Percentiles rank a stretch among this genome's conserved stretches.
Conservation (phyloP, 345 rosid genomes). For the Salix arbutifolia region DNA sequence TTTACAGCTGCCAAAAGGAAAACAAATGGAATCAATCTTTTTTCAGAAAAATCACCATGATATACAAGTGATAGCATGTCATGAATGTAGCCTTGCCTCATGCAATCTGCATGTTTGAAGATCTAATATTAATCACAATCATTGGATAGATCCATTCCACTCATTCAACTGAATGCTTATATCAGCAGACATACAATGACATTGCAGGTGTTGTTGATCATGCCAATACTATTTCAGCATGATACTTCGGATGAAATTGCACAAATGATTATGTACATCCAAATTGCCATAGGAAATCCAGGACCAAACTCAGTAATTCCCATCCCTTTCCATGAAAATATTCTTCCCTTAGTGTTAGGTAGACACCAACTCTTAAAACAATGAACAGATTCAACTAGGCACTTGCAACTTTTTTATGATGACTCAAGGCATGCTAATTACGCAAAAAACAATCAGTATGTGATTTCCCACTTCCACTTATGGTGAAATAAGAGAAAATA, state of each 20-base stretch:
- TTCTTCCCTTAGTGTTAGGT: neutral
- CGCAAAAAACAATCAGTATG: neutral
- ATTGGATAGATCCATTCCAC: neutral
- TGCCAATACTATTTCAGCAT: neutral
- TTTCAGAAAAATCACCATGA: neutral
- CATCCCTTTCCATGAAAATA: neutral
- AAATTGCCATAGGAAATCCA: neutral
- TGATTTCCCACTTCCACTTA: neutral
- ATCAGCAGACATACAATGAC: neutral
- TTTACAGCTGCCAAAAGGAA: conserved; percentile 55
- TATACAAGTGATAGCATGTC: neutral
- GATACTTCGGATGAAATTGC: neutral
- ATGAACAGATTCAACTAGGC: neutral
- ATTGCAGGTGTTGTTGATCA: neutral
- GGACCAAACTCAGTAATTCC: neutral
- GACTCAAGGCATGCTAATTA: neutral
- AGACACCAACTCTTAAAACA: neutral
- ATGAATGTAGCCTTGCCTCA: neutral
- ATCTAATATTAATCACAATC: neutral
- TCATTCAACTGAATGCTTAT: conserved; percentile 2
- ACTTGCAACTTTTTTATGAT: neutral
- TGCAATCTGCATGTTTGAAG: neutral
- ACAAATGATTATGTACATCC: neutral
- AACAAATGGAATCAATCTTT: conserved; percentile 4
- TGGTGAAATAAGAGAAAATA: neutral